A percentile compares a stretch with the other conserved stretches of the same genome.
These are phyloP conservation scores for Seminavis robusta DNA, from an alignment of 108 stramenopile genomes.

Conservation along the genomic window DNA sequence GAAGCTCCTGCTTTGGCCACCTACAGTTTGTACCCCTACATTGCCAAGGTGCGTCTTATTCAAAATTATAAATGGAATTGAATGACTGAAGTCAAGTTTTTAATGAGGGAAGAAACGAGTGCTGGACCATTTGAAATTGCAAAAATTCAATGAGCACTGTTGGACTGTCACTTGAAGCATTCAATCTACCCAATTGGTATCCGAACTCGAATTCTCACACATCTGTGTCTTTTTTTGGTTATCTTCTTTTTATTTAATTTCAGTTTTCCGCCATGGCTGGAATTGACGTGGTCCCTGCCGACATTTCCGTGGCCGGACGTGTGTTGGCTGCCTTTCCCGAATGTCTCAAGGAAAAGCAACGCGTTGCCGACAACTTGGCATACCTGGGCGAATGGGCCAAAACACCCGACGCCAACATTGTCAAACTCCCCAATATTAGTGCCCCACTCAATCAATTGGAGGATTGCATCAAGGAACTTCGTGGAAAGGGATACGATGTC, in stretches of 20 bases:
- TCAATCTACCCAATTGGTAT: neutral
- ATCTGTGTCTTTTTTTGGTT: neutral
- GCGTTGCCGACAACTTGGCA: constrained; percentile 82
- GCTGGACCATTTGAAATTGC: neutral
- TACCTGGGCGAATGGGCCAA: constrained; percentile 83
- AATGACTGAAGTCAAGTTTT: neutral
- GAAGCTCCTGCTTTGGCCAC: constrained; percentile 93
- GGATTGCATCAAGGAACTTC: constrained; percentile 84
- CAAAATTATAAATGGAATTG: constrained; percentile 4
- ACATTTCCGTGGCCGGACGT: constrained; percentile 84
- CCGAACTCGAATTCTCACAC: neutral
- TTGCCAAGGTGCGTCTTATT: constrained; percentile 52
- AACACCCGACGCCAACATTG: constrained; percentile 71
- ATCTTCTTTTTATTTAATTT: neutral
- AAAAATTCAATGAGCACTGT: neutral
- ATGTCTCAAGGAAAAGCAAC: constrained; percentile 65
- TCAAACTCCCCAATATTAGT: constrained; percentile 82
- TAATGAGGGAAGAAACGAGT: neutral
- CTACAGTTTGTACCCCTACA: constrained; percentile 80
- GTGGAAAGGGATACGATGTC: constrained; percentile 89
- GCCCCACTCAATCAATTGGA: constrained; percentile 89
- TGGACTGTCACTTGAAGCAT: neutral
- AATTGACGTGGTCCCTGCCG: constrained; percentile 78
- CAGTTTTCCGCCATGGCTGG: constrained; percentile 66
- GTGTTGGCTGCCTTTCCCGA: constrained; percentile 86